phyloP scores from a whole-genome alignment of 2,329 filamentous ascomycete genomes.

The Aspergillus awamori region DNA sequence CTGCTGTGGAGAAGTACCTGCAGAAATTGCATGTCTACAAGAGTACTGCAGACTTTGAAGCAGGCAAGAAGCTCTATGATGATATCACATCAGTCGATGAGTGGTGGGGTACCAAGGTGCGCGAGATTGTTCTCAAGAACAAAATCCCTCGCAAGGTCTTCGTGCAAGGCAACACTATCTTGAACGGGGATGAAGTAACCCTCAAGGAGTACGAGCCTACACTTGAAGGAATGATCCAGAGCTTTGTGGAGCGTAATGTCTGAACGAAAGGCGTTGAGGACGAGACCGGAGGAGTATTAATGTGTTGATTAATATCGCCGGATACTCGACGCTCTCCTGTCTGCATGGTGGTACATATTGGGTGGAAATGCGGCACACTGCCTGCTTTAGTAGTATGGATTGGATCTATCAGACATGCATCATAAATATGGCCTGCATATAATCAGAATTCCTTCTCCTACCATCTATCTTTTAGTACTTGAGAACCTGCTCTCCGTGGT shows the following conservation, averaged over 20 bases:
- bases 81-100: conserved; percentile 81
- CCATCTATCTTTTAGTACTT: background rate
- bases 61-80: conserved; percentile 77
- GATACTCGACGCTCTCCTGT: background rate
- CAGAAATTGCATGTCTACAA: conserved; percentile 94
- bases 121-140: conserved; percentile 62
- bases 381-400: background rate
- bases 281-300: background rate
- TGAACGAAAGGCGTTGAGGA: conserved; percentile 27
- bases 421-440: background rate
- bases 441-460: background rate
- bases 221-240: conserved; percentile 78
- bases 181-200: conserved; percentile 69
- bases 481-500: background rate
- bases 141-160: conserved; percentile 72
- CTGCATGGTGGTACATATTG: background rate
- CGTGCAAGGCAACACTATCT: conserved; percentile 86
- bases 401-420: background rate
- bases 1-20: conserved; percentile 81
- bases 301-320: background rate
- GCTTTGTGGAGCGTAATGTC: conserved; percentile 66
- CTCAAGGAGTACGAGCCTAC: conserved; percentile 86
- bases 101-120: conserved; percentile 80
- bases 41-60: conserved; percentile 78
- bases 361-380: background rate